Conservation (phyloP, 2,329 filamentous ascomycete genomes). For the Zymoseptoria crescenta region DNA sequence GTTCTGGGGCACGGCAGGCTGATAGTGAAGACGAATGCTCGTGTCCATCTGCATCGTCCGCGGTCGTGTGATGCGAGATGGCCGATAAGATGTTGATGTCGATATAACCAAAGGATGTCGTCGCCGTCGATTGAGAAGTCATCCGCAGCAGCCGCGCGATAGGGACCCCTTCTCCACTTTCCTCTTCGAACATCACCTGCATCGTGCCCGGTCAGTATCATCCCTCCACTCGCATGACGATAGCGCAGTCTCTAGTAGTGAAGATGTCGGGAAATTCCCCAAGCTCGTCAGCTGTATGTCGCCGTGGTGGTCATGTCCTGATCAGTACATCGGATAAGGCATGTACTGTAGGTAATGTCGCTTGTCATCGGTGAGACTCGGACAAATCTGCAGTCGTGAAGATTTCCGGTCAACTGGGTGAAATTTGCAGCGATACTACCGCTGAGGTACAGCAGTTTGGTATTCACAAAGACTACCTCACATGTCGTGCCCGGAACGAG, state of each 20-base stretch:
- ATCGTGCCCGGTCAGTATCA: not conserved
- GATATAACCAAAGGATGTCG: not conserved
- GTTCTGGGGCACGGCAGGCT: not conserved
- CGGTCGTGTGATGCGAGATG: not conserved
- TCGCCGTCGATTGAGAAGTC: not conserved
- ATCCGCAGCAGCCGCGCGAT: no score
- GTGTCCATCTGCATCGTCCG: not conserved
- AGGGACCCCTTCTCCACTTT: not conserved
- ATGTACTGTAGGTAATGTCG: not conserved
- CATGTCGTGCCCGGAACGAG: not conserved
- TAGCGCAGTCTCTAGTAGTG: not conserved
- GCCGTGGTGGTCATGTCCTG: not conserved
- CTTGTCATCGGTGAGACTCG: not conserved
- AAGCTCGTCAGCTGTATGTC: not conserved
- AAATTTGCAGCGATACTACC: not conserved
- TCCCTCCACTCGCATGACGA: not conserved
- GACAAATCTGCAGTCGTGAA: not conserved
- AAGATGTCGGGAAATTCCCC: not conserved
- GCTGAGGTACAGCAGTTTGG: not conserved
- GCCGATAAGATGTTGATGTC: not conserved
- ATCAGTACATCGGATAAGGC: not conserved
- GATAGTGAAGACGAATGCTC: not conserved
- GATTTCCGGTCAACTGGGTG: not conserved
- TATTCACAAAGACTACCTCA: not conserved
- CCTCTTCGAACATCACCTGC: not conserved